Conservation (phyloP, 2,329 filamentous ascomycete genomes). For the Karstenula rhodostoma region DNA sequence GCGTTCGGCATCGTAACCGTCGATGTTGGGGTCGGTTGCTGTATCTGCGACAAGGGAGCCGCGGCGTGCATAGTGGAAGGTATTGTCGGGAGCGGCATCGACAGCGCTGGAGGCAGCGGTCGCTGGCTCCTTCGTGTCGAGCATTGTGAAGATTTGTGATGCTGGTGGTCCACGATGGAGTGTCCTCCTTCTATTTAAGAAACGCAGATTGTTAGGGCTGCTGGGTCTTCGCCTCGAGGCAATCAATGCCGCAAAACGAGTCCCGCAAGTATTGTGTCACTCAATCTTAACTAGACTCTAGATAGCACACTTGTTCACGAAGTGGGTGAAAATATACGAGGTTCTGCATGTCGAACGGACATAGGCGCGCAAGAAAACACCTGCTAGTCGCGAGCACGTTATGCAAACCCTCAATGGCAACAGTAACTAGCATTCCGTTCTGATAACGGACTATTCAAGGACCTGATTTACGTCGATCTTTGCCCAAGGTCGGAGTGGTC, state of each 20-base stretch:
- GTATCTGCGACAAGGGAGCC: slow-evolving; percentile 18
- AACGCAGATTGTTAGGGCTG: not conserved
- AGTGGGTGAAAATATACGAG: not conserved
- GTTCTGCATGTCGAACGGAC: not conserved
- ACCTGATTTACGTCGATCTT: slow-evolving; percentile 6
- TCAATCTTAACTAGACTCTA: not conserved
- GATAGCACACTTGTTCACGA: not conserved
- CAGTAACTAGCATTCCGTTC: not conserved
- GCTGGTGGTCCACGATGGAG: not conserved
- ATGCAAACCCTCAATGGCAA: slow-evolving; percentile 23
- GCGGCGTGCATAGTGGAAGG: slow-evolving; percentile 24
- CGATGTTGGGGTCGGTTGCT: slow-evolving; percentile 8
- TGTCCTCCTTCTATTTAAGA: not conserved
- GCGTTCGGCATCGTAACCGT: slow-evolving; percentile 23
- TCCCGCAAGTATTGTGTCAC: not conserved
- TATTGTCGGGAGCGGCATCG: slow-evolving; percentile 4
- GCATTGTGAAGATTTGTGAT: not conserved
- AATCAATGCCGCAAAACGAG: not conserved
- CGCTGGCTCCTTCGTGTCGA: not conserved
- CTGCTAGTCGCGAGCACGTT: slow-evolving; percentile 19
- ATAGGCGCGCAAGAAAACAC: not conserved
- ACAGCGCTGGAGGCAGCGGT: slow-evolving; percentile 12
- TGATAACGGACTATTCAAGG: not conserved
- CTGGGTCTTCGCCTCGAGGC: not conserved
- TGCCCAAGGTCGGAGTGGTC: slow-evolving; percentile 11